Evolutionary conservation across 352 stramenopile species (phyloP).

Genomic region (Detonula confervacea): DNA sequence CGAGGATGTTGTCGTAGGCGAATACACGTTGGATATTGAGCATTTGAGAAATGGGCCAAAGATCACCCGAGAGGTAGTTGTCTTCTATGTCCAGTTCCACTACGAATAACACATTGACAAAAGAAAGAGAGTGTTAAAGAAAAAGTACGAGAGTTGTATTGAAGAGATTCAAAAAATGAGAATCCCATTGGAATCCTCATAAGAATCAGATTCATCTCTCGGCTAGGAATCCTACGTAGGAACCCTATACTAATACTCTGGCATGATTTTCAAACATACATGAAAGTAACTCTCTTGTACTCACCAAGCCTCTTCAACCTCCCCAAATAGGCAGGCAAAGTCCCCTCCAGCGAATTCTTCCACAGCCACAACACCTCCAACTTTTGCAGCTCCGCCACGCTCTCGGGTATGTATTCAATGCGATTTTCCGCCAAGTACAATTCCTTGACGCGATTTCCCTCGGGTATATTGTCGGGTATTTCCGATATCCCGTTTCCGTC

Average conservation of each 20-base stretch:
- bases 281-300: too few relatives aligned
- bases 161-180: too few relatives aligned
- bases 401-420: conserved; percentile 19
- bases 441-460: conserved; percentile 26
- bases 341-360: conserved; percentile 27
- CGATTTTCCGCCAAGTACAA: conserved; percentile 30
- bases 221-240: too few relatives aligned
- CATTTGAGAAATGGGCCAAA: conserved; percentile 29
- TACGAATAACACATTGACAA: not conserved
- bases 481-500: conserved; percentile 34
- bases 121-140: not conserved
- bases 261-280: too few relatives aligned
- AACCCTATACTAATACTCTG: too few relatives aligned
- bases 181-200: too few relatives aligned
- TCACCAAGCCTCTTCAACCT: conserved; percentile 32
- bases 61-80: conserved; percentile 25
- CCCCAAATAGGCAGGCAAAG: conserved; percentile 20
- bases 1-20: conserved; percentile 29
- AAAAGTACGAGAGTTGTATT: too few relatives aligned
- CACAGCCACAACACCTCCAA: conserved; percentile 39
- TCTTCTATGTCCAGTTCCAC: conserved; percentile 33
- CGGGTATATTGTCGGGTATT: conserved; percentile 20
- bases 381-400: conserved; percentile 21
- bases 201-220: too few relatives aligned
- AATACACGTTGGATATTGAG: conserved; percentile 6